Conservation (phyloP, 257 asterid genomes). For the Gentiana macrophylla region DNA sequence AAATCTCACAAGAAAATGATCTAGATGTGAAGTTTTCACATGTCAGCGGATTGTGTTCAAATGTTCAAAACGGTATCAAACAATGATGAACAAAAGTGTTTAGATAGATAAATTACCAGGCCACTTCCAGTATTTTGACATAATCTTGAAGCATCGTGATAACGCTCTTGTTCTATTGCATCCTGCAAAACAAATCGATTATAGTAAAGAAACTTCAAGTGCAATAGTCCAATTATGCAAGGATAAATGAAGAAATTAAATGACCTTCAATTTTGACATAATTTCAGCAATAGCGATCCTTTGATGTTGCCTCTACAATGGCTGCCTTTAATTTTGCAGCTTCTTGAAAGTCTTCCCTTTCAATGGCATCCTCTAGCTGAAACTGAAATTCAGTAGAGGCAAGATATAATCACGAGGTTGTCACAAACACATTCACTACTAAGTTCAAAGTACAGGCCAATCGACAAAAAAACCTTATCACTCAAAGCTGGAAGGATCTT, state of each 20-base stretch:
- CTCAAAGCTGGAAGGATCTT: no score
- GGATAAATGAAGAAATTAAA: slow-evolving; percentile 9
- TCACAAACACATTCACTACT: no score
- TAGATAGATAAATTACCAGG: slow-evolving; percentile 46
- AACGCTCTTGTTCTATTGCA: slow-evolving; percentile 76
- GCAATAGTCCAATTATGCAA: slow-evolving; percentile 6
- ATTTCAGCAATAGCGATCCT: slow-evolving; percentile 68
- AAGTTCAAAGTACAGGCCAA: no score
- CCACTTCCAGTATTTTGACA: slow-evolving; percentile 82
- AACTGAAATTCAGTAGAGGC: slow-evolving; percentile 39
- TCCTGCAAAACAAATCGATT: slow-evolving; percentile 23
- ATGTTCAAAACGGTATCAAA: no score
- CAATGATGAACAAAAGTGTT: not conserved
- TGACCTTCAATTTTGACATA: slow-evolving; percentile 79
- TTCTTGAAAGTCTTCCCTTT: no score
- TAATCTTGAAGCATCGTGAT: slow-evolving; percentile 86
- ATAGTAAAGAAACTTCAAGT: not conserved
- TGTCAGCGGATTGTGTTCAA: no score
- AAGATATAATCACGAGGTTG: not conserved
- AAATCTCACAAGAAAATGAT: no score
- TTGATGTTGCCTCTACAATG: slow-evolving; percentile 58
- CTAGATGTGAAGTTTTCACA: no score
- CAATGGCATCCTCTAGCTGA: slow-evolving; percentile 79
- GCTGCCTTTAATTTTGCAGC: slow-evolving; percentile 3
- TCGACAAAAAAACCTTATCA: no score